phyloP scores from a whole-genome alignment of 2,329 filamentous ascomycete species.

The Metarhizium guizhouense region DNA sequence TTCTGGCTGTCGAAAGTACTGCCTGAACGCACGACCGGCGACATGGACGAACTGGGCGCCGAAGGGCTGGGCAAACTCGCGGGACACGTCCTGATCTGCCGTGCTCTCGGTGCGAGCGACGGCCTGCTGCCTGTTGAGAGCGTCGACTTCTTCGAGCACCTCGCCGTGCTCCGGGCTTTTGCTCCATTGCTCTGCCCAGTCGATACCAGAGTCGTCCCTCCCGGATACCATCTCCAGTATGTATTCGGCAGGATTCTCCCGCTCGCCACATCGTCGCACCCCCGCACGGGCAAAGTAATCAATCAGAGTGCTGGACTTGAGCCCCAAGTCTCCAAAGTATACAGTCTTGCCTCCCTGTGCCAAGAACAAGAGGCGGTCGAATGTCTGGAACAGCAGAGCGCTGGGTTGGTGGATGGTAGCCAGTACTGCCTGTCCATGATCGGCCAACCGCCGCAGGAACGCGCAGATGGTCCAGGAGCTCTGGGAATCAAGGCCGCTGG shows the following conservation, averaged over 20 bases:
- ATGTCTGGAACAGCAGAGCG: constrained; percentile 42
- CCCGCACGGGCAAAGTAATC: constrained; percentile 11
- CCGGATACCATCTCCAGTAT: no score
- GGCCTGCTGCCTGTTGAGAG: constrained; percentile 18
- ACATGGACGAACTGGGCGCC: constrained; percentile 14
- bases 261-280: no score
- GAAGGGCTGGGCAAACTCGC: constrained; percentile 78
- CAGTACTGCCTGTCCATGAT: constrained; percentile 42
- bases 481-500: no score
- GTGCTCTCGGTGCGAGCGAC: constrained; percentile 26
- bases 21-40: no score
- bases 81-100: constrained; percentile 52
- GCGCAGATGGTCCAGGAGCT: no score
- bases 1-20: no score
- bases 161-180: no score
- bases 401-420: constrained; percentile 48
- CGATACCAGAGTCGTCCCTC: no score
- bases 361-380: constrained; percentile 56
- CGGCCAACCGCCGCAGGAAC: constrained; percentile 2
- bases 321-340: constrained; percentile 60
- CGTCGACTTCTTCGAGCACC: no score
- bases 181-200: no score
- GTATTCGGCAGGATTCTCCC: no score
- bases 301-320: constrained; percentile 46
- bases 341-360: constrained; percentile 57